Percentiles rank a stretch among this genome's conserved stretches.
phyloP scores from a whole-genome alignment of 2,329 filamentous ascomycete species.

The Fusarium sp. region DNA sequence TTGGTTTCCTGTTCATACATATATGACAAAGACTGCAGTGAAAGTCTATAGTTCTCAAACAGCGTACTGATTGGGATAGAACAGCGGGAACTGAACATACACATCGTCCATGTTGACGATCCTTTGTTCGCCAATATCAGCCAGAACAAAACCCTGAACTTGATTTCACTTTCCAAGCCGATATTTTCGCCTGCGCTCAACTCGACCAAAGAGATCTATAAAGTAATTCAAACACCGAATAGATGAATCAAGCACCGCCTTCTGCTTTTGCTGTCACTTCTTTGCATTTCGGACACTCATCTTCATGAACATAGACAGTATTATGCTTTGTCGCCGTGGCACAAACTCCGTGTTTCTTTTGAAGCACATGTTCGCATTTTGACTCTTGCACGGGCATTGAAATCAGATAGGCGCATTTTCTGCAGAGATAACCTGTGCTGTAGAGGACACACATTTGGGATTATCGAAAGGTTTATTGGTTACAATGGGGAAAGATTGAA shows the following conservation, averaged over 20 bases:
- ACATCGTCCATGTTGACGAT: fast-evolving
- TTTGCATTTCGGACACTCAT: slow-evolving; percentile 22
- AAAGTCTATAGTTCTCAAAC: background rate
- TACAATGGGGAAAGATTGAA: background rate
- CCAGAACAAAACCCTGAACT: background rate
- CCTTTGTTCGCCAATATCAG: background rate
- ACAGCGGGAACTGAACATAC: background rate
- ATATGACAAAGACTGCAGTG: background rate
- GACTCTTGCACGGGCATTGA: slow-evolving; percentile 17
- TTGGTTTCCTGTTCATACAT: background rate
- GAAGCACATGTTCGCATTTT: slow-evolving; percentile 8
- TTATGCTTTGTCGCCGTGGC: background rate
- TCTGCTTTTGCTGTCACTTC: background rate
- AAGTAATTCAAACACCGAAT: background rate
- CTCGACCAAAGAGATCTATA: background rate
- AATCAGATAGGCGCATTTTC: slow-evolving; percentile 18
- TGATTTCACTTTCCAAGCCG: no score
- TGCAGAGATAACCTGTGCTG: slow-evolving; percentile 22
- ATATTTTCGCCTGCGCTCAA: fast-evolving
- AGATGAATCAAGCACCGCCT: background rate
- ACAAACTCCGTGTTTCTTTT: background rate
- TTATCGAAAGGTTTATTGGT: no score
- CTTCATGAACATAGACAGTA: slow-evolving; percentile 22
- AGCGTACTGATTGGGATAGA: background rate
- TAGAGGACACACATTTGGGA: slow-evolving; percentile 9